These are phyloP conservation scores for Atalantia buxifolia DNA, from an alignment of 345 rosid species.

Conservation along the genomic window DNA sequence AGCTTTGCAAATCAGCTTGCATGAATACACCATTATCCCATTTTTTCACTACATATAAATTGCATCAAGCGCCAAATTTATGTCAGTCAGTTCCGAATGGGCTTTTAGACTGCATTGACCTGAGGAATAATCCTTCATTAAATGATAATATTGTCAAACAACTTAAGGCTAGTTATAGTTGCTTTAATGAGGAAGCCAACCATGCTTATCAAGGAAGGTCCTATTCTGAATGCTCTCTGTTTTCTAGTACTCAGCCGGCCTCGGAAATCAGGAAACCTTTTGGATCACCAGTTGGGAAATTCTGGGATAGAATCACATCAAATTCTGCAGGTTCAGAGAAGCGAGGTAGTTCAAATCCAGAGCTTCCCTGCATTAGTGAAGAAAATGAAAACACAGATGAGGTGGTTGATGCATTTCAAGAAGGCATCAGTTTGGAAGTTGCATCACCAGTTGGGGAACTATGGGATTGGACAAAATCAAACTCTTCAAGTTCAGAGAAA, in stretches of 20 bases:
- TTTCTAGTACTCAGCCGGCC: conserved; percentile 33
- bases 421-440: conserved; percentile 31
- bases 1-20: conserved; percentile 67
- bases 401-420: conserved; percentile 36
- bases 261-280: conserved; percentile 47
- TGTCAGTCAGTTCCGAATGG: conserved; percentile 69
- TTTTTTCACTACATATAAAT: conserved; percentile 37
- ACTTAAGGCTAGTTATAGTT: conserved; percentile 32
- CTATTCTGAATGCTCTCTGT: conserved; percentile 43
- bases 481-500: conserved; percentile 66
- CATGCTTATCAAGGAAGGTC: conserved; percentile 33
- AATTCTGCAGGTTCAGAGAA: conserved; percentile 69
- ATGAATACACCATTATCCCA: conserved; percentile 55
- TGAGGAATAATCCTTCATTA: conserved; percentile 16
- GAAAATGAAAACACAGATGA: conserved; percentile 69
- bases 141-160: conserved; percentile 21
- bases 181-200: conserved; percentile 30
- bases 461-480: conserved; percentile 63
- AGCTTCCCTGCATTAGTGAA: conserved; percentile 87
- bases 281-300: conserved; percentile 64
- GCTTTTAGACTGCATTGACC: conserved; percentile 49
- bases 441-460: conserved; percentile 64
- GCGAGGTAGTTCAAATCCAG: conserved; percentile 61
- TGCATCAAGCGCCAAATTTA: conserved; percentile 30
- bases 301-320: conserved; percentile 67